These are phyloP conservation scores for Umbilicaria muhlenbergii DNA, from an alignment of 495 filamentous ascomycete genomes.

Conservation along the genomic window DNA sequence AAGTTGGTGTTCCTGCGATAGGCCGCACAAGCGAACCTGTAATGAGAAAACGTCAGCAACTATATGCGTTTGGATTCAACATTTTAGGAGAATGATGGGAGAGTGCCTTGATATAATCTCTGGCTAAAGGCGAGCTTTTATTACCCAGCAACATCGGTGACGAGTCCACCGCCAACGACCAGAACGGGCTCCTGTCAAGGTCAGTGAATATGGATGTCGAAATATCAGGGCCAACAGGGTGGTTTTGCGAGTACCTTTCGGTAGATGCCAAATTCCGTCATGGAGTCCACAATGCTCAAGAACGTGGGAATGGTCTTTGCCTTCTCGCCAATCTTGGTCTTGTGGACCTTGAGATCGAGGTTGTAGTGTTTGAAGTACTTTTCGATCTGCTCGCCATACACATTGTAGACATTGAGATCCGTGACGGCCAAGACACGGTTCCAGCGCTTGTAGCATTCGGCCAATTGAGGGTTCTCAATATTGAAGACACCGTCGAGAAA, in stretches of 20 bases:
- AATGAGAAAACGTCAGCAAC: constrained; percentile 7
- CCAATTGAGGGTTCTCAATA: constrained; percentile 32
- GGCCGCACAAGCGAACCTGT: constrained; percentile 42
- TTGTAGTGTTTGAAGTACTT: constrained; percentile 39
- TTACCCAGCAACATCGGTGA: constrained; percentile 51
- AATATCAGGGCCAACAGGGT: not conserved
- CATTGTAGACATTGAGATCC: constrained; percentile 40
- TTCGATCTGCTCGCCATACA: constrained; percentile 43
- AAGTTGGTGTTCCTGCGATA: constrained; percentile 39
- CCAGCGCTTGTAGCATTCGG: constrained; percentile 41
- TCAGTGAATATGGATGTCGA: constrained; percentile 8
- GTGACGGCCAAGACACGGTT: constrained; percentile 41
- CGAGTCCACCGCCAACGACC: constrained; percentile 48
- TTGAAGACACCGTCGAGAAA: constrained; percentile 50
- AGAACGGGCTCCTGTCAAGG: constrained; percentile 38
- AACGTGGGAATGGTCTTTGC: constrained; percentile 47
- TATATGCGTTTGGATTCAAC: not conserved
- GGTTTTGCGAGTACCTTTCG: constrained; percentile 28
- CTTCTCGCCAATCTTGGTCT: constrained; percentile 49
- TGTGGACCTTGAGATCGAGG: constrained; percentile 39
- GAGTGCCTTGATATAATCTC: constrained; percentile 28
- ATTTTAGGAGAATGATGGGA: constrained; percentile 17
- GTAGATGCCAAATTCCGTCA: constrained; percentile 49
- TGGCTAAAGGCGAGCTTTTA: constrained; percentile 17
- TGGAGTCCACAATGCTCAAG: constrained; percentile 42